These are phyloP conservation scores for Ormosia semicastrata DNA, from an alignment of 306 rosid genomes.

Conservation along the genomic window DNA sequence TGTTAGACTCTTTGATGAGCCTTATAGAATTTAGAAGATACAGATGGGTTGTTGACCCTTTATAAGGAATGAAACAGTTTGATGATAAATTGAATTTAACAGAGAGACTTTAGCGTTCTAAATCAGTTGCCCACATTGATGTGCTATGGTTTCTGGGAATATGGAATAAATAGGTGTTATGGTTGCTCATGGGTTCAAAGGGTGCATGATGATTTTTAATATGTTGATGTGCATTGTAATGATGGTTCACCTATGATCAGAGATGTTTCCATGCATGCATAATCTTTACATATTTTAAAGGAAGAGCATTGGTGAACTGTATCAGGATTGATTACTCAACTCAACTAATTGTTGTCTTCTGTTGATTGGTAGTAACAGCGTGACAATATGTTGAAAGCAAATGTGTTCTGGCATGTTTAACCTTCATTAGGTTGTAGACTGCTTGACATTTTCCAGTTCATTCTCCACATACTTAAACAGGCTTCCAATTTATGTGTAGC, in stretches of 20 bases:
- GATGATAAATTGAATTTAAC: background rate
- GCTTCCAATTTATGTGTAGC: constrained; percentile 29
- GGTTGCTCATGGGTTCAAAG: background rate
- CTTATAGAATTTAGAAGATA: background rate
- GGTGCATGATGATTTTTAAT: background rate
- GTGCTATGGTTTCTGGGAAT: background rate
- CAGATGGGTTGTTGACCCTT: background rate
- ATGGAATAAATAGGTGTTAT: constrained; percentile 14
- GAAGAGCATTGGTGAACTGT: background rate
- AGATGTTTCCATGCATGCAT: background rate
- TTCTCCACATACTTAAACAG: background rate
- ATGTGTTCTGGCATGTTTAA: background rate
- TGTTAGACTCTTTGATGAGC: background rate
- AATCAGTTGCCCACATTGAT: background rate
- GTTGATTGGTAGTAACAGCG: background rate
- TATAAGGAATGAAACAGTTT: background rate
- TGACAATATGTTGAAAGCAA: constrained; percentile 3
- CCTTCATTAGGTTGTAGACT: constrained; percentile 4
- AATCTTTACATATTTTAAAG: constrained; percentile 10
- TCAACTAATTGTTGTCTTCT: constrained; percentile 18
- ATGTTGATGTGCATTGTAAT: background rate
- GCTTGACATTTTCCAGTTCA: background rate
- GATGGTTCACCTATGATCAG: background rate
- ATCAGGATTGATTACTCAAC: background rate
- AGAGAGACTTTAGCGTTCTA: background rate